phyloP scores from a whole-genome alignment of 1,284 basidiomycete species.

The Kwoniella shivajii region DNA sequence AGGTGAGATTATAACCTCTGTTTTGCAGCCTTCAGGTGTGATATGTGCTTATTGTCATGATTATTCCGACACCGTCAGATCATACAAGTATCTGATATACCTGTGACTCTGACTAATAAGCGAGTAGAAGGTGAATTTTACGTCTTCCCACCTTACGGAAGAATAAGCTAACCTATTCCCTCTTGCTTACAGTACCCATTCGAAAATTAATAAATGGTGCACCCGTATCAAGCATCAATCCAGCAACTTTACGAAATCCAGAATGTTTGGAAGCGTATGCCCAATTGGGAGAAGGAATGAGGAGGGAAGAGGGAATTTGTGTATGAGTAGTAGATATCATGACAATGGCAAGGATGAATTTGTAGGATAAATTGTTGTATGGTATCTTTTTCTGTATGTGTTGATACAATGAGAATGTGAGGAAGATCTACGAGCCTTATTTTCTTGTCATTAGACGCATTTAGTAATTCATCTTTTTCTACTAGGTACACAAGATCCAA shows the following conservation, averaged over 20 bases:
- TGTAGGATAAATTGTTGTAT: too few species aligned
- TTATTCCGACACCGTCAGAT: conserved; percentile 57
- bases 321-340: too few species aligned
- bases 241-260: conserved; percentile 74
- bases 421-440: too few species aligned
- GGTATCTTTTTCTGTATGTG: too few species aligned
- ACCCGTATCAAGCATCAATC: conserved; percentile 68
- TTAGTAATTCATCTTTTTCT: too few species aligned
- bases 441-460: too few species aligned
- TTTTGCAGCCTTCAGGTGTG: background rate
- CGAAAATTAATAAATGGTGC: conserved; percentile 75
- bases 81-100: conserved; percentile 70
- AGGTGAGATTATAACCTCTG: conserved; percentile 55
- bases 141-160: background rate
- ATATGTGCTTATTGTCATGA: background rate
- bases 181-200: conserved; percentile 31
- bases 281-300: conserved; percentile 61
- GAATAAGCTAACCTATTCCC: conserved; percentile 4
- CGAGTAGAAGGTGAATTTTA: conserved; percentile 65
- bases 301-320: conserved; percentile 52
- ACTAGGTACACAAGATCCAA: too few species aligned
- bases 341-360: too few species aligned
- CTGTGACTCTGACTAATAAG: conserved; percentile 84
- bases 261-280: conserved; percentile 70
- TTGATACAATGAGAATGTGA: too few species aligned